phyloP scores from a whole-genome alignment of 345 rosid genomes.

The Salix dunnii region DNA sequence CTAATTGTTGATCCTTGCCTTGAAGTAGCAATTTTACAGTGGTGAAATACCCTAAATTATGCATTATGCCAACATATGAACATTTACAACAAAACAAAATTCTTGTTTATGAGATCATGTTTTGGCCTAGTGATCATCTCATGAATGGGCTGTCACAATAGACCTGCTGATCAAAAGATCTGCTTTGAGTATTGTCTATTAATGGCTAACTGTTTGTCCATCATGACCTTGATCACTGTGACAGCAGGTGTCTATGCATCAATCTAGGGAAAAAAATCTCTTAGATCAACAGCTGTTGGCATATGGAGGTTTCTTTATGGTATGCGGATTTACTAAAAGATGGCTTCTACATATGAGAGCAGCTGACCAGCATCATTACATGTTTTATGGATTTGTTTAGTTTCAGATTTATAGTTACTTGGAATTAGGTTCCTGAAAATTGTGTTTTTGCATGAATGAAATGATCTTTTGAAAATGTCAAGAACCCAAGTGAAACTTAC shows the following conservation, averaged over 20 bases:
- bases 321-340: background rate
- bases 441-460: background rate
- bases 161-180: background rate
- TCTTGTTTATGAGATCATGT: background rate
- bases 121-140: background rate
- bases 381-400: background rate
- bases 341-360: background rate
- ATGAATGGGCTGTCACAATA: background rate
- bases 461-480: background rate
- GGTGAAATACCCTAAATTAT: background rate
- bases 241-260: background rate
- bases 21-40: background rate
- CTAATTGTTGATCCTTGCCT: background rate
- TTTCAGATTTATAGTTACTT: background rate
- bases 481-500: background rate
- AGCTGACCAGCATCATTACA: background rate
- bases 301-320: background rate
- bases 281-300: background rate
- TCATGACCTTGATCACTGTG: background rate
- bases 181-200: background rate
- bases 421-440: background rate
- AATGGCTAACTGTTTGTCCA: background rate
- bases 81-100: too few relatives aligned
- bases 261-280: background rate
- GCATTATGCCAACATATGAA: background rate